Percentiles rank a stretch among this genome's conserved stretches.
Evolutionary conservation across 108 stramenopile species (phyloP).

Genomic region (Nannochloropsis gaditana): DNA sequence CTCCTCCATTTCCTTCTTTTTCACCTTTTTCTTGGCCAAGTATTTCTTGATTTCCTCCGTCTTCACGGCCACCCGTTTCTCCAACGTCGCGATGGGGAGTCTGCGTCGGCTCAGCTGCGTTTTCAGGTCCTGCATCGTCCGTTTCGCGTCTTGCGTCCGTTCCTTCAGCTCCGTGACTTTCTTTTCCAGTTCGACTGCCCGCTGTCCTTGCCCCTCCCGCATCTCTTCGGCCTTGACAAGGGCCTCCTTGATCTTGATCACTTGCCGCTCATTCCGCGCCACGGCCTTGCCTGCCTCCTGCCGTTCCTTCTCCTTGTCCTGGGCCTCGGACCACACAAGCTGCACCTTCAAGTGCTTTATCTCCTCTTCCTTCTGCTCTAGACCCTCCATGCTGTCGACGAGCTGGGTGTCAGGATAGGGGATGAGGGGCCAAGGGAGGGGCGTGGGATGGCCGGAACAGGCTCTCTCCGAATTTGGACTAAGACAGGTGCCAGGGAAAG

Average conservation of each 20-base stretch:
- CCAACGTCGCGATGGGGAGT: background rate
- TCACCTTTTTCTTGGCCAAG: slow-evolving; percentile 19
- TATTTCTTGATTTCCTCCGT: slow-evolving; percentile 37
- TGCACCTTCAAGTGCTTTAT: background rate
- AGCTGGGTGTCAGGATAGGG: background rate
- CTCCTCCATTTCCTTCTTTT: slow-evolving; percentile 22
- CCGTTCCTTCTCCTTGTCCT: background rate
- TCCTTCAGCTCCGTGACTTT: background rate
- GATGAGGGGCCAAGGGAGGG: background rate
- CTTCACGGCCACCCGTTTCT: background rate
- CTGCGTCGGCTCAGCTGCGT: slow-evolving; percentile 17
- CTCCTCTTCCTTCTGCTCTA: background rate
- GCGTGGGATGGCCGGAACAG: background rate
- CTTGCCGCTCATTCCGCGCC: background rate
- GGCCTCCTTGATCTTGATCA: background rate
- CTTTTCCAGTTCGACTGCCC: slow-evolving; percentile 25
- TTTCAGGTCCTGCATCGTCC: slow-evolving; percentile 14
- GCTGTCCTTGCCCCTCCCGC: slow-evolving; percentile 30
- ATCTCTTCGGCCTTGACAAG: background rate
- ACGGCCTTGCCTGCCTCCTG: background rate
- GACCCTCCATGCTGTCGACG: background rate
- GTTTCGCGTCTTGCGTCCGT: background rate
- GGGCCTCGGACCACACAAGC: background rate
- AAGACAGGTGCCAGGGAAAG: background rate
- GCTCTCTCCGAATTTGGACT: too few relatives aligned